A percentile compares a stretch with the other conserved stretches of the same genome.
phyloP scores from a whole-genome alignment of 768 basidiomycete species.

The Suillus luteus region DNA sequence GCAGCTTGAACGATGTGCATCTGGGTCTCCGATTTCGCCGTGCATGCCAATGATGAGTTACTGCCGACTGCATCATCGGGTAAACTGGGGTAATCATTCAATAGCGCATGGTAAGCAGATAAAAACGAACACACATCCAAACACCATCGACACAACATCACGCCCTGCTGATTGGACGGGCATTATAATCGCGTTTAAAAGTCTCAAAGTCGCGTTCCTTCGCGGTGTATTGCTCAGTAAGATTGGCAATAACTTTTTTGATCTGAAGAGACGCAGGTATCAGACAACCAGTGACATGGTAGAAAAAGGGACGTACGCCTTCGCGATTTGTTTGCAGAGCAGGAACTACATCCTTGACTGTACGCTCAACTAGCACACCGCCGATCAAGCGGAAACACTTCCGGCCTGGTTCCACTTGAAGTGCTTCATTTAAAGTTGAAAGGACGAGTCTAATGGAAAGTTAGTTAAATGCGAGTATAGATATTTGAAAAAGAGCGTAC shows the following conservation, averaged over 20 bases:
- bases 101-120: background rate
- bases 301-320: slow-evolving; percentile 55
- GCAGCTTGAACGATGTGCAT: background rate
- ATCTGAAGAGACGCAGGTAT: slow-evolving; percentile 55
- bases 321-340: slow-evolving; percentile 86
- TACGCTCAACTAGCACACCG: slow-evolving; percentile 92
- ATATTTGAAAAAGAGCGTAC: slow-evolving; percentile 47
- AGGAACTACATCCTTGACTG: slow-evolving; percentile 93
- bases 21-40: background rate
- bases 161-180: slow-evolving; percentile 54
- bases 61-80: background rate
- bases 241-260: slow-evolving; percentile 70
- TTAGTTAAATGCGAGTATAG: slow-evolving; percentile 9
- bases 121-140: slow-evolving; percentile 1
- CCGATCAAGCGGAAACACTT: slow-evolving; percentile 98
- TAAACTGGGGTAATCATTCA: background rate
- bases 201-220: slow-evolving; percentile 83
- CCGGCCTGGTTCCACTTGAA: slow-evolving; percentile 82
- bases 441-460: slow-evolving; percentile 73
- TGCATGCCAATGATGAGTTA: background rate
- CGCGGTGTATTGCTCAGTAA: slow-evolving; percentile 85
- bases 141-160: slow-evolving; percentile 15
- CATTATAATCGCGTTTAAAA: slow-evolving; percentile 78
- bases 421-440: slow-evolving; percentile 79
- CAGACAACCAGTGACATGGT: slow-evolving; percentile 10